Evolutionary conservation across 2,329 filamentous ascomycete genomes (phyloP).

Genomic region (Phoma sp.): DNA sequence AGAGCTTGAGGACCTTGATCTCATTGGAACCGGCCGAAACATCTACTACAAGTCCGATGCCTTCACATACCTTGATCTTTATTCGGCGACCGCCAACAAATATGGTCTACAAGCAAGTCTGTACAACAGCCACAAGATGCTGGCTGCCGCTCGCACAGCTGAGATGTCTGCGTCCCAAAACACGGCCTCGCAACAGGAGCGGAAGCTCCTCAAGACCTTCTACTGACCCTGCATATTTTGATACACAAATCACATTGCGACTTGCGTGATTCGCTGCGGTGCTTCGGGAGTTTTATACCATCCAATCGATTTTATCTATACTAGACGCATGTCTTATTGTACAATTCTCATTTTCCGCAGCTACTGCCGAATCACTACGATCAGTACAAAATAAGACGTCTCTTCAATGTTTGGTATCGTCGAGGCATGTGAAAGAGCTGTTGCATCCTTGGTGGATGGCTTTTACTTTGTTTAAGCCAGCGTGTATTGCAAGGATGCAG

Average conservation of each 20-base stretch:
- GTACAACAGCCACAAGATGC: constrained; percentile 50
- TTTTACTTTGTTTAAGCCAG: no score
- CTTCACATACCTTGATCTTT: constrained; percentile 55
- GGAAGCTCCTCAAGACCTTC: constrained; percentile 8
- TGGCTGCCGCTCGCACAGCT: constrained; percentile 22
- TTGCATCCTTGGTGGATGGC: no score
- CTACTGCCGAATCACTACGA: no score
- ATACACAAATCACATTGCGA: no score
- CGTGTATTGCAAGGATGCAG: no score
- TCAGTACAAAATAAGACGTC: no score
- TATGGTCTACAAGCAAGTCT: constrained; percentile 53
- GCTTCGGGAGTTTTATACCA: constrained; percentile 1
- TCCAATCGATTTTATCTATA: neutral
- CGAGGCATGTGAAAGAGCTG: no score
- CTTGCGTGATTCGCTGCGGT: neutral
- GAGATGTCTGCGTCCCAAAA: constrained; percentile 10
- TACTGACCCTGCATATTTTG: neutral
- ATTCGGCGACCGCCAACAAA: constrained; percentile 42
- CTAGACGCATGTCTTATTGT: no score
- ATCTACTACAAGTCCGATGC: constrained; percentile 82
- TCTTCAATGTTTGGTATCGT: no score
- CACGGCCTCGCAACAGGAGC: constrained; percentile 12
- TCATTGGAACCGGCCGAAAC: constrained; percentile 57
- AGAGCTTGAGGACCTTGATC: constrained; percentile 60
- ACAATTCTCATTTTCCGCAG: no score